Evolutionary conservation across 2,329 filamentous ascomycete species (phyloP).

Genomic region (Xylaria sp.): DNA sequence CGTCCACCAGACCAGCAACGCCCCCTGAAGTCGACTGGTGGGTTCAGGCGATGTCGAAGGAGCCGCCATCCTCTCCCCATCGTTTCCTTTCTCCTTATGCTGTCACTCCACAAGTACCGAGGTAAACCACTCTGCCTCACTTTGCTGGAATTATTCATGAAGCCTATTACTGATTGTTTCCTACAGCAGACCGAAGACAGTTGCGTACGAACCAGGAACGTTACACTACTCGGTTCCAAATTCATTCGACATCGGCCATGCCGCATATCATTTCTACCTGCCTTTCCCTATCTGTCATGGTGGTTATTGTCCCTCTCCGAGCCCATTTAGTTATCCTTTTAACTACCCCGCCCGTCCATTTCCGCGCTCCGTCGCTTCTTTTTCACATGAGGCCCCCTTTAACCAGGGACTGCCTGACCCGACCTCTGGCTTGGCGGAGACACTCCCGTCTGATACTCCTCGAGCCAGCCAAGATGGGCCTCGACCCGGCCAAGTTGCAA

Average conservation of each 20-base stretch:
- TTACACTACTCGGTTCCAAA: slow-evolving; percentile 11
- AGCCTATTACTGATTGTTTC: slow-evolving; percentile 4
- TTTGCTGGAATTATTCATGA: not conserved
- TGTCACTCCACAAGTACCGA: slow-evolving; percentile 13
- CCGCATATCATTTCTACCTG: slow-evolving; percentile 37
- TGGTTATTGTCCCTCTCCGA: slow-evolving; percentile 17
- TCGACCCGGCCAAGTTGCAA: no score
- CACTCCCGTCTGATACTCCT: slow-evolving; percentile 22
- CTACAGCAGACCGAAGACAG: slow-evolving; percentile 26
- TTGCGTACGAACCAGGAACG: slow-evolving; percentile 25
- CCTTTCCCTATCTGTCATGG: slow-evolving; percentile 34
- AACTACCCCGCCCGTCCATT: slow-evolving; percentile 7
- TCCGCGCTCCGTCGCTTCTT: not conserved
- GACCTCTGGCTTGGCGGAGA: slow-evolving; percentile 18
- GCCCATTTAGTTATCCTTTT: not conserved
- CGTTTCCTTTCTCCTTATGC: slow-evolving; percentile 13
- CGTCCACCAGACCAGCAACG: not conserved
- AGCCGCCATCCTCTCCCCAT: slow-evolving; percentile 5
- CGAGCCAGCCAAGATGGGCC: slow-evolving; percentile 20
- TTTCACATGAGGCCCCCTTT: not conserved
- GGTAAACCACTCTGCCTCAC: slow-evolving; percentile 14
- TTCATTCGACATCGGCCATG: slow-evolving; percentile 8
- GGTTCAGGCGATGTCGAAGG: slow-evolving; percentile 29
- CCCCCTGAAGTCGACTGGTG: slow-evolving; percentile 34
- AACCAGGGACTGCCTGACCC: not conserved